A percentile compares a stretch with the other conserved stretches of the same genome.
Evolutionary conservation across 495 filamentous ascomycete genomes (phyloP).

Genomic region (Penicillium simplicissimum): DNA sequence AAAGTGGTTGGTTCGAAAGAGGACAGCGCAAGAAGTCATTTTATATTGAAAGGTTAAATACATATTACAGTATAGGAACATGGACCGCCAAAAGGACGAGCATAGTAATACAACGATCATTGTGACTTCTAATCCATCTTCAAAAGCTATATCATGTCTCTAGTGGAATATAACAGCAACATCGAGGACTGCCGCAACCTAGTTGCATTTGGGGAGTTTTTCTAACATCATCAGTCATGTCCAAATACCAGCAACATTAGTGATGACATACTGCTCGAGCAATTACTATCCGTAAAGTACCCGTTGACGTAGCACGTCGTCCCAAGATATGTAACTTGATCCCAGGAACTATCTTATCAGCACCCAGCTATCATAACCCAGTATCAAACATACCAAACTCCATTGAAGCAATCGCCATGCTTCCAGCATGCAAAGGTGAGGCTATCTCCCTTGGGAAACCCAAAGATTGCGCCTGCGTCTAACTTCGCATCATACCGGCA

Average conservation of each 20-base stretch:
- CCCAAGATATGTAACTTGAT: conserved; percentile 8
- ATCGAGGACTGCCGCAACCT: conserved; percentile 2
- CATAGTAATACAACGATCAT: no score
- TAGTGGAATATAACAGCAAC: neutral
- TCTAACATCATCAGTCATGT: conserved; percentile 11
- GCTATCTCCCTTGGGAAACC: conserved; percentile 11
- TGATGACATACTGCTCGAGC: conserved; percentile 11
- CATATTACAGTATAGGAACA: no score
- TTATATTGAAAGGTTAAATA: no score
- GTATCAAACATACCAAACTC: conserved; percentile 10
- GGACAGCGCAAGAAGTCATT: no score
- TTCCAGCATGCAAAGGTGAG: conserved; percentile 11
- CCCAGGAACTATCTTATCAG: conserved; percentile 10
- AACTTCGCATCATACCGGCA: conserved; percentile 7
- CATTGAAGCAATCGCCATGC: conserved; percentile 12
- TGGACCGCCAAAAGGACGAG: no score
- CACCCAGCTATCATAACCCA: conserved; percentile 3
- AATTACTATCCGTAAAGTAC: conserved; percentile 14
- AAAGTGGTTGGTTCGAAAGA: no score
- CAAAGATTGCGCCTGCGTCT: conserved; percentile 9
- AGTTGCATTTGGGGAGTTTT: conserved; percentile 13
- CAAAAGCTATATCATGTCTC: neutral
- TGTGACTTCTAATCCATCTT: neutral
- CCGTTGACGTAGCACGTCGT: conserved; percentile 11
- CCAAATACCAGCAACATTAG: conserved; percentile 11